These are phyloP conservation scores for Phoma sp. DNA, from an alignment of 2,329 filamentous ascomycete species.

Conservation along the genomic window DNA sequence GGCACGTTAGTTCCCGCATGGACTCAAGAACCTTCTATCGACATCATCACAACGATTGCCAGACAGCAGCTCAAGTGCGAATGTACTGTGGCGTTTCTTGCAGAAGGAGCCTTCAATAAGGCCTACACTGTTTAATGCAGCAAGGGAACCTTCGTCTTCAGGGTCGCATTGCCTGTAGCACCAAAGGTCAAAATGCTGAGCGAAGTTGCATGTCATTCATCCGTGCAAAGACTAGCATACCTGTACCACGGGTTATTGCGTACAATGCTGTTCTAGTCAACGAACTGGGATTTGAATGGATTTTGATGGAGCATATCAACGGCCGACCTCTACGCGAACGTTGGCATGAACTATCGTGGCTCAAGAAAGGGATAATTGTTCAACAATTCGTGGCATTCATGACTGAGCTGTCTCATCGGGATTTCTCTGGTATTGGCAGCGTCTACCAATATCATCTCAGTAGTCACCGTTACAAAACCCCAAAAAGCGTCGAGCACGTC, in stretches of 20 bases:
- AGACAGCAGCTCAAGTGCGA: too few relatives aligned
- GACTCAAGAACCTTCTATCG: too few relatives aligned
- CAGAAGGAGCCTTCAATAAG: too few relatives aligned
- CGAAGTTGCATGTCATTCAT: slow-evolving; percentile 3
- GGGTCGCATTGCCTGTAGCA: neutral
- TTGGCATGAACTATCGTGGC: neutral
- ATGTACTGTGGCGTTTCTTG: too few relatives aligned
- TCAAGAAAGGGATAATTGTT: neutral
- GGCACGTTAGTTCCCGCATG: too few relatives aligned
- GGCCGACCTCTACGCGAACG: neutral
- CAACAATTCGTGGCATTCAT: neutral
- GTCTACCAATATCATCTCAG: neutral
- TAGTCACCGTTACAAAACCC: neutral
- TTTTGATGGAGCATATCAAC: neutral
- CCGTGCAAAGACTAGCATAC: neutral
- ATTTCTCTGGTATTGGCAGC: neutral
- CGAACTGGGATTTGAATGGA: neutral
- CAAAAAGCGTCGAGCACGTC: neutral
- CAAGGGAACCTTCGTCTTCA: neutral
- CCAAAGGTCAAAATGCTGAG: slow-evolving; percentile 9
- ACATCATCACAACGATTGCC: too few relatives aligned
- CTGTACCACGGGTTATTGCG: neutral
- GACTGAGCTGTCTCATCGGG: neutral
- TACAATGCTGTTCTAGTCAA: neutral
- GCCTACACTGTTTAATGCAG: too few relatives aligned